A percentile compares a stretch with the other conserved stretches of the same genome.
These are phyloP conservation scores for Poronia punctata DNA, from an alignment of 495 filamentous ascomycete species.

Conservation along the genomic window DNA sequence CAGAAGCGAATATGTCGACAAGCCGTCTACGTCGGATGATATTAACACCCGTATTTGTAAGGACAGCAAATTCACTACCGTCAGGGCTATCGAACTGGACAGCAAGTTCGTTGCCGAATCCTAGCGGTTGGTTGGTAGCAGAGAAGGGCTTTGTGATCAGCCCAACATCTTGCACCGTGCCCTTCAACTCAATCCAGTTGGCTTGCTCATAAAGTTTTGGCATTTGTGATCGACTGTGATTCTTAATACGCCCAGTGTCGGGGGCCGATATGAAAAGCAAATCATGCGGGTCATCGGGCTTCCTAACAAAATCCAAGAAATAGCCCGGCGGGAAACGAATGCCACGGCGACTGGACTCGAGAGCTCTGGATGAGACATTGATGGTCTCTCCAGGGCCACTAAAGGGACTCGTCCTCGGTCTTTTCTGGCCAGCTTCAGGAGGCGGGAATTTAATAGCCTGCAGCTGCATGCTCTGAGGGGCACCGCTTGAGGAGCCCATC, in stretches of 20 bases:
- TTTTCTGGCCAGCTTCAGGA: conserved; percentile 22
- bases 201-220: conserved; percentile 61
- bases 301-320: conserved; percentile 73
- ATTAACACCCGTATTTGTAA: conserved; percentile 85
- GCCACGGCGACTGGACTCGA: conserved; percentile 50
- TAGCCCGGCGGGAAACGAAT: conserved; percentile 78
- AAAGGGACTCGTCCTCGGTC: conserved; percentile 16
- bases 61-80: conserved; percentile 77
- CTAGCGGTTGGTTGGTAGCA: conserved; percentile 60
- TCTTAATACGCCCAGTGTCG: conserved; percentile 74
- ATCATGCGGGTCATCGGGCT: conserved; percentile 46
- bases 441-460: conserved; percentile 93
- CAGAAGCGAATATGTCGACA: conserved; percentile 85
- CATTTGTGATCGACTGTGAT: conserved; percentile 41
- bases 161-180: conserved; percentile 67
- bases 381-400: conserved; percentile 22
- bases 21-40: conserved; percentile 74
- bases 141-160: conserved; percentile 62
- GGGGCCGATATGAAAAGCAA: conserved; percentile 77
- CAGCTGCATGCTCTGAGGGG: conserved; percentile 93
- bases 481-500: conserved; percentile 48
- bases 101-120: conserved; percentile 92
- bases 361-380: conserved; percentile 38
- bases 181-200: conserved; percentile 63
- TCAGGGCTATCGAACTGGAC: conserved; percentile 77